phyloP scores from a whole-genome alignment of 2,329 filamentous ascomycete species.

The Calonectria hawksworthii region DNA sequence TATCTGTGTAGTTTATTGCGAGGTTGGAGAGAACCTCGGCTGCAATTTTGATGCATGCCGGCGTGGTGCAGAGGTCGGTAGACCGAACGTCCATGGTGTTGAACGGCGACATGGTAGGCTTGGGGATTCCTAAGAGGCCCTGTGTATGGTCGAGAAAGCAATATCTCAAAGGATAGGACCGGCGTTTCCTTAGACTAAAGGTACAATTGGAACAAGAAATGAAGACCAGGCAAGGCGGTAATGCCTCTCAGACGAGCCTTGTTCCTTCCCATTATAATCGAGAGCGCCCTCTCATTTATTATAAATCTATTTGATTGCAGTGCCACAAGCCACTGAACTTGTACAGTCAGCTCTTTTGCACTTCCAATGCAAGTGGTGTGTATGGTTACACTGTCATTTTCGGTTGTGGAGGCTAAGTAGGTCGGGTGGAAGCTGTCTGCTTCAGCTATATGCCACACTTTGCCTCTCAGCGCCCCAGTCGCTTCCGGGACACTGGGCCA shows the following conservation, averaged over 20 bases:
- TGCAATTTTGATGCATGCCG: constrained; percentile 49
- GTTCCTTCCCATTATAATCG: neutral
- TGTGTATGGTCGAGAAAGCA: neutral
- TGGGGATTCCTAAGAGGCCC: neutral
- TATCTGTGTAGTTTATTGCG: constrained; percentile 64
- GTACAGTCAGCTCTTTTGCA: neutral
- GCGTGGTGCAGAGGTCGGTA: constrained; percentile 36
- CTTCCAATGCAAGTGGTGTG: neutral
- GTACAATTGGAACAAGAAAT: neutral
- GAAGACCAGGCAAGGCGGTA: neutral
- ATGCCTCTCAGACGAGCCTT: neutral
- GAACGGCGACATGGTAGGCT: constrained; percentile 8
- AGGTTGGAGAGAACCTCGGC: constrained; percentile 48
- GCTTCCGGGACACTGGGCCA: neutral
- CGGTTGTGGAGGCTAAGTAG: neutral
- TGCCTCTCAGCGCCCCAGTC: neutral
- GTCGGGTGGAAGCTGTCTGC: neutral
- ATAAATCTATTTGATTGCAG: neutral
- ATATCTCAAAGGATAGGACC: neutral
- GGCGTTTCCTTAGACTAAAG: neutral
- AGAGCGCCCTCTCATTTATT: neutral
- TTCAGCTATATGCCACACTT: neutral
- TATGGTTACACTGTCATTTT: neutral
- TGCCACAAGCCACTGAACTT: neutral
- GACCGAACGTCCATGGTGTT: neutral